phyloP scores from a whole-genome alignment of 2,329 filamentous ascomycete genomes.

The Cytospora schulzeri region DNA sequence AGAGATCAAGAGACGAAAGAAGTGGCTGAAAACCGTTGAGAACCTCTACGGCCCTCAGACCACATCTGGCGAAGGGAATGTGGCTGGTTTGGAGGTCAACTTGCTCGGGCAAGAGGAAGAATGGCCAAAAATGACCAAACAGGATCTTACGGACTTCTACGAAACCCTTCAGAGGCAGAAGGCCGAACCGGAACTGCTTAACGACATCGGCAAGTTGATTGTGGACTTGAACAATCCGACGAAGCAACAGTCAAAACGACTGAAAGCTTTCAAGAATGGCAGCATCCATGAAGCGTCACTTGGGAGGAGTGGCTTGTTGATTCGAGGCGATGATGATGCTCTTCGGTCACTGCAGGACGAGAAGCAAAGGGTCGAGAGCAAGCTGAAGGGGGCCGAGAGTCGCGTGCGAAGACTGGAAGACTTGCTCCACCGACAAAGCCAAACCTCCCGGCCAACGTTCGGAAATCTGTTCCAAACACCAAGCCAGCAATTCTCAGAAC shows the following conservation, averaged over 20 bases:
- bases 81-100: constrained; percentile 82
- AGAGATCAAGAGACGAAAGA: constrained; percentile 83
- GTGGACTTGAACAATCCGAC: constrained; percentile 80
- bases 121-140: constrained; percentile 77
- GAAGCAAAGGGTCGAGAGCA: constrained; percentile 73
- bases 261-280: constrained; percentile 95
- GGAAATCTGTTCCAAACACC: constrained; percentile 58
- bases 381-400: constrained; percentile 81
- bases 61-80: constrained; percentile 63
- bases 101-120: constrained; percentile 75
- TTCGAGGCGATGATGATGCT: constrained; percentile 86
- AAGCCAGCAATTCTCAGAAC: constrained; percentile 49
- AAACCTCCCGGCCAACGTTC: constrained; percentile 55
- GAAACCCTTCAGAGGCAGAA: constrained; percentile 65
- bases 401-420: constrained; percentile 90
- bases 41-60: constrained; percentile 69
- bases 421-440: constrained; percentile 80
- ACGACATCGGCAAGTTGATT: constrained; percentile 75
- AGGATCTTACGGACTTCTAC: constrained; percentile 77
- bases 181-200: constrained; percentile 65
- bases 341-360: constrained; percentile 78
- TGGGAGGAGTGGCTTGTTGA: constrained; percentile 81
- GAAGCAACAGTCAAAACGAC: constrained; percentile 80
- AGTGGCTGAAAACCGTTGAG: constrained; percentile 86
- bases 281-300: constrained; percentile 90